These are phyloP conservation scores for Cladorrhinum sp. DNA, from an alignment of 2,329 filamentous ascomycete species.

Conservation along the genomic window DNA sequence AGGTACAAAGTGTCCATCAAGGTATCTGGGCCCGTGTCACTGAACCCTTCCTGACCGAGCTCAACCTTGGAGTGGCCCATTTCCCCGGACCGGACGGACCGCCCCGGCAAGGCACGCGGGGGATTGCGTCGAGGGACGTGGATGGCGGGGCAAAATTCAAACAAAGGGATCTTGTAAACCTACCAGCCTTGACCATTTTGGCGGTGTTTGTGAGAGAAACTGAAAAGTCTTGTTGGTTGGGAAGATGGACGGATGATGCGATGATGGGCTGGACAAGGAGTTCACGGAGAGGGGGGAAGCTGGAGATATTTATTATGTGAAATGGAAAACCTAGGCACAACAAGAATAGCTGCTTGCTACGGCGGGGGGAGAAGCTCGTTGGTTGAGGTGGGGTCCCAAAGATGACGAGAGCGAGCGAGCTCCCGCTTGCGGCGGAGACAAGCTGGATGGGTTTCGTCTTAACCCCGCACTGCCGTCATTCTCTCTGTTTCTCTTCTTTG, in stretches of 20 bases:
- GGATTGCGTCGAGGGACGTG: neutral
- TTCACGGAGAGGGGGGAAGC: constrained; percentile 4
- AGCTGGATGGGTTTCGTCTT: neutral
- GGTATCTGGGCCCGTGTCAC: constrained; percentile 44
- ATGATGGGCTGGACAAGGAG: neutral
- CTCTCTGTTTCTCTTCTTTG: neutral
- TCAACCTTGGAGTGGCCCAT: neutral
- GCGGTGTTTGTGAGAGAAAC: constrained; percentile 41
- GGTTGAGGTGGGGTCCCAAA: constrained; percentile 21
- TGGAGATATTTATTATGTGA: constrained; percentile 15
- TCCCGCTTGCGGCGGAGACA: constrained; percentile 1
- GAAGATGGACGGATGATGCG: constrained; percentile 8
- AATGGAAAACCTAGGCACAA: constrained; percentile 12
- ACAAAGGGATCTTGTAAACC: constrained; percentile 37
- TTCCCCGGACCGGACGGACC: constrained; percentile 15
- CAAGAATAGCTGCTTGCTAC: neutral
- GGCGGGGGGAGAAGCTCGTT: constrained; percentile 13
- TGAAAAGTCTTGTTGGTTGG: constrained; percentile 8
- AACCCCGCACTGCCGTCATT: constrained; percentile 28
- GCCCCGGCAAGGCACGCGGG: neutral
- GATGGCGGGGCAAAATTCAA: constrained; percentile 2
- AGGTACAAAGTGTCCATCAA: constrained; percentile 40
- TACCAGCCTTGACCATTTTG: constrained; percentile 99
- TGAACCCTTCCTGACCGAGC: constrained; percentile 27
- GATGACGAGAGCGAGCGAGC: constrained; percentile 16